Evolutionary conservation across 441 rosid genomes (phyloP), one percentile per base, ranked within the genome.

Genomic region (Mallotus japonicus): DNA sequence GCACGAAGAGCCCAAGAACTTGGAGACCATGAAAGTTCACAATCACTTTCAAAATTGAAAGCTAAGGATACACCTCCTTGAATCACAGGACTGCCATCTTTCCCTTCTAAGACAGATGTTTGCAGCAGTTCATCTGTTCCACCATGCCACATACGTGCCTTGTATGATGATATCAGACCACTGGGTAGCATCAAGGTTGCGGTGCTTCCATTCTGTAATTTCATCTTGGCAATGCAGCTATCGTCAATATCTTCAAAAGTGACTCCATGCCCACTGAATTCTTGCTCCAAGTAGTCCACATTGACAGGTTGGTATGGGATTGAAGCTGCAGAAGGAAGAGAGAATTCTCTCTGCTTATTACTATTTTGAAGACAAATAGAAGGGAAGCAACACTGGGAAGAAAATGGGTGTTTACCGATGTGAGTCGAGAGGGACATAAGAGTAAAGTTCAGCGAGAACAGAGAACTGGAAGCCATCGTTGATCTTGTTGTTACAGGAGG

Each of bases 141-240:
- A 2, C 96, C 95, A 19, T 91, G 96, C 97, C 97, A 91, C 87
- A 91, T 83, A 12, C 62, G 83, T 54, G 89, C 90, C 82, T 92
- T 92, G 83, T 91, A 92, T 0, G 97, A 95, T 13, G 97, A 87
- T 79, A 95, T 77, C 83, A 88, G 75, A 6, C 96, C 97, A 76
- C 81, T 79, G 7, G 93, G 87, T 15, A 95, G 80, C 95, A 88
- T 76, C 61, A 95, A 78, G 20, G 80, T 88, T 54, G 88, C 97
- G 8, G 82, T 69, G 83, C 89, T 87, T 6, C 97, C 96, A 58
- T 89, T 89, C 5, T 87, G 85, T 58, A 92, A 57, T 19, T 57
- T 71, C 85, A 92, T 73, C 80, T 84, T 95, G 19, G 88, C 96
- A 59, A 88, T 81, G 79, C 89, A 90, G 49, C 80, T 75, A 69